A percentile compares a stretch with the other conserved stretches of the same genome.
Conservation (phyloP, 2,329 filamentous ascomycete genomes). For the Beauveria varroae region DNA sequence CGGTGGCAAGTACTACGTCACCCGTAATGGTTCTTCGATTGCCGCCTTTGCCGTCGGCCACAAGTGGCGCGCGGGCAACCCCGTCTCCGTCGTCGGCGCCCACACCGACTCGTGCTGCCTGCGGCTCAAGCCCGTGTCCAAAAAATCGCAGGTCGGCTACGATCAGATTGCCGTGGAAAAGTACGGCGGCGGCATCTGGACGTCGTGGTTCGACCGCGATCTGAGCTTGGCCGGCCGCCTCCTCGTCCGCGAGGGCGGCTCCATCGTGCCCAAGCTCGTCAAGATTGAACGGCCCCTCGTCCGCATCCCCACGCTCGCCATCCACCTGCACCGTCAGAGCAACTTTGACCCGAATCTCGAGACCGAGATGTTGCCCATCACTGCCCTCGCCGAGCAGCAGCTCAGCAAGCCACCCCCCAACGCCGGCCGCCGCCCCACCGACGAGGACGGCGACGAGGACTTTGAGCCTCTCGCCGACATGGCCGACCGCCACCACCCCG, state of each 20-base stretch:
- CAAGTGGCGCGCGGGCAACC: slow-evolving; percentile 86
- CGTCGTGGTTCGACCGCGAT: slow-evolving; percentile 97
- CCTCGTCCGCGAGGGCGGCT: slow-evolving; percentile 66
- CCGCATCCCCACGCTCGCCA: slow-evolving; percentile 86
- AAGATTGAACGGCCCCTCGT: slow-evolving; percentile 87
- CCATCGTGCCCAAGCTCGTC: slow-evolving; percentile 75
- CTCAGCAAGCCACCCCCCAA: slow-evolving; percentile 64
- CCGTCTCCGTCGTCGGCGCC: slow-evolving; percentile 86
- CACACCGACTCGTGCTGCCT: slow-evolving; percentile 94
- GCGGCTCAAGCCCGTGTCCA: slow-evolving; percentile 88
- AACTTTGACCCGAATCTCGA: slow-evolving; percentile 96
- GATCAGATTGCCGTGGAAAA: slow-evolving; percentile 93
- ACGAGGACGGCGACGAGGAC: slow-evolving; percentile 36
- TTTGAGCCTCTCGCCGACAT: slow-evolving; percentile 73
- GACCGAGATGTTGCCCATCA: slow-evolving; percentile 88
- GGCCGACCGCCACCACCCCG: slow-evolving; percentile 79
- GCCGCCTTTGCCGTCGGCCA: slow-evolving; percentile 86
- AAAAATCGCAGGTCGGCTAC: slow-evolving; percentile 79
- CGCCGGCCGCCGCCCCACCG: slow-evolving; percentile 23
- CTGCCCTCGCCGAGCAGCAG: slow-evolving; percentile 78
- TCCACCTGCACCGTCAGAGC: slow-evolving; percentile 81
- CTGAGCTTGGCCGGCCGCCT: slow-evolving; percentile 83
- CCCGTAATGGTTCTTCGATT: slow-evolving; percentile 85
- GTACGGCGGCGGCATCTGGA: slow-evolving; percentile 95
- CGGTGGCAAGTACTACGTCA: slow-evolving; percentile 94